Evolutionary conservation across 805 yeast genomes (phyloP).

Genomic region (Suhomyces pyralidae): DNA sequence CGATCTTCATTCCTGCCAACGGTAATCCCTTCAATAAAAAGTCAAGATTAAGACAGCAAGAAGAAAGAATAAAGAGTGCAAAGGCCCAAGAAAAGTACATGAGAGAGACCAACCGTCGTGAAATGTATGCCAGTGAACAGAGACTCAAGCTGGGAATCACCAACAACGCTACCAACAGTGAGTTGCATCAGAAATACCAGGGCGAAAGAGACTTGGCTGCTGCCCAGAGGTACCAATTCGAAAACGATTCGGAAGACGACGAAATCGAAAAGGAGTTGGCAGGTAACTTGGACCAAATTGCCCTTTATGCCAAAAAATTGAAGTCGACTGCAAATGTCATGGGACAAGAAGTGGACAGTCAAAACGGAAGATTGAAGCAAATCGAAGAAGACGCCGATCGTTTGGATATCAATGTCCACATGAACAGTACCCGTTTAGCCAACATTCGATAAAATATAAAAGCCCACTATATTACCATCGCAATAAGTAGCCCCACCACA

Average conservation of each 20-base stretch:
- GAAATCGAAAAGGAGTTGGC: conserved; percentile 88
- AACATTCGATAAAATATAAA: conserved; percentile 46
- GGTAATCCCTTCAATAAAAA: conserved; percentile 86
- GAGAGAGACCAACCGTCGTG: conserved; percentile 58
- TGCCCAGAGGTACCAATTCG: conserved; percentile 74
- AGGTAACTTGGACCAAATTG: conserved; percentile 75
- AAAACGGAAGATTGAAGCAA: conserved; percentile 66
- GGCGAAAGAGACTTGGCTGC: conserved; percentile 53
- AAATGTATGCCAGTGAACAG: conserved; percentile 61
- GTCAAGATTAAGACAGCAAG: conserved; percentile 69
- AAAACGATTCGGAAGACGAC: conserved; percentile 89
- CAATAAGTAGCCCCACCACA: not conserved
- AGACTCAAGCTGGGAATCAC: conserved; percentile 62
- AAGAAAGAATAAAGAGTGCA: conserved; percentile 60
- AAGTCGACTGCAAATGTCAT: conserved; percentile 69
- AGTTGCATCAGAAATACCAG: conserved; percentile 44
- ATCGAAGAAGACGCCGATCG: conserved; percentile 83
- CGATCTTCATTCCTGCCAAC: conserved; percentile 74
- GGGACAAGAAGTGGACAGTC: conserved; percentile 74
- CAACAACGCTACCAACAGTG: conserved; percentile 36
- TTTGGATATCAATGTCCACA: conserved; percentile 78
- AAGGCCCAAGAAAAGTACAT: conserved; percentile 59
- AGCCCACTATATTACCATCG: too few species aligned
- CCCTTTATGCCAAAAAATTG: conserved; percentile 63
- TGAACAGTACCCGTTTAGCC: conserved; percentile 67